These are phyloP conservation scores for Mycena filopes DNA, from an alignment of 768 basidiomycete genomes.

Conservation along the genomic window DNA sequence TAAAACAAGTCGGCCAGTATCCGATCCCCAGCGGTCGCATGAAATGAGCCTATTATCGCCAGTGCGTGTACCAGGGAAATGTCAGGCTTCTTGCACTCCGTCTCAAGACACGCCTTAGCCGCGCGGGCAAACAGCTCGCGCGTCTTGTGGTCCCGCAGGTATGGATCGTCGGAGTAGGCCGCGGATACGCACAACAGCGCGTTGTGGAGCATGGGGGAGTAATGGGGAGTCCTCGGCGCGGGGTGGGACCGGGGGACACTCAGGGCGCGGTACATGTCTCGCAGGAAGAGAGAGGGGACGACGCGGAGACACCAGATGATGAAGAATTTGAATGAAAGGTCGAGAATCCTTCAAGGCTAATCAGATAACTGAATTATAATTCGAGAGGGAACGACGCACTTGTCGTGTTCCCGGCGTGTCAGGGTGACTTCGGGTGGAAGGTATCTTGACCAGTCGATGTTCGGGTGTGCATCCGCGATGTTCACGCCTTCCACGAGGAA, in stretches of 20 bases:
- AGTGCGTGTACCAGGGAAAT: slow-evolving; percentile 36
- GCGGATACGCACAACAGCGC: slow-evolving; percentile 46
- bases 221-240: slow-evolving; percentile 49
- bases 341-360: slow-evolving; percentile 42
- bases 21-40: slow-evolving; percentile 31
- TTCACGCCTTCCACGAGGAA: slow-evolving; percentile 28
- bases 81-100: slow-evolving; percentile 33
- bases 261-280: slow-evolving; percentile 53
- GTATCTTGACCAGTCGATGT: slow-evolving; percentile 32
- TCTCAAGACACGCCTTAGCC: slow-evolving; percentile 29
- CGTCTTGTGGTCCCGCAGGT: slow-evolving; percentile 27
- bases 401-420: slow-evolving; percentile 33
- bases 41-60: slow-evolving; percentile 34
- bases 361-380: slow-evolving; percentile 27
- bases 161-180: slow-evolving; percentile 33
- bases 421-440: slow-evolving; percentile 18
- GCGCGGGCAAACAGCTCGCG: slow-evolving; percentile 28
- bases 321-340: slow-evolving; percentile 51
- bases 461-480: neutral
- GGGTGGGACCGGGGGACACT: slow-evolving; percentile 36
- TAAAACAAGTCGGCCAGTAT: slow-evolving; percentile 32
- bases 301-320: slow-evolving; percentile 52
- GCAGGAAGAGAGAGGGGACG: slow-evolving; percentile 51
- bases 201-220: slow-evolving; percentile 66
- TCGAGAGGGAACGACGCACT: slow-evolving; percentile 29